Percentiles rank a stretch among this genome's conserved stretches.
phyloP scores from a whole-genome alignment of 2,329 filamentous ascomycete genomes.

The Colletotrichum caudatum region DNA sequence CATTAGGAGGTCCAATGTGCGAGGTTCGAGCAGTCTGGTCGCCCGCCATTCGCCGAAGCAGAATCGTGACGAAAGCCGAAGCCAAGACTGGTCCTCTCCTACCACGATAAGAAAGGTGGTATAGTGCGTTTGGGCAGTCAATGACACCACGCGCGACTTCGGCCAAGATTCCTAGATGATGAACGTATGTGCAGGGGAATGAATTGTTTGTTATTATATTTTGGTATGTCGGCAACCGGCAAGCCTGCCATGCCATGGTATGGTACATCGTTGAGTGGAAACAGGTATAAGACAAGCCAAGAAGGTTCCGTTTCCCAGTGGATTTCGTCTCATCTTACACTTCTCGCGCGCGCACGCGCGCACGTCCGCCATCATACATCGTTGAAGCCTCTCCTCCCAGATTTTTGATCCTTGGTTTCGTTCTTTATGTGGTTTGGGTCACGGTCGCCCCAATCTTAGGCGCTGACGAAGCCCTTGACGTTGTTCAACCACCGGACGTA shows the following conservation, averaged over 20 bases:
- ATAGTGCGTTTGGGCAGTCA: background rate
- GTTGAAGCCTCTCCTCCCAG: conserved; percentile 27
- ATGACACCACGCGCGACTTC: no score
- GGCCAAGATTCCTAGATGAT: background rate
- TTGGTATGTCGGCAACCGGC: conserved; percentile 29
- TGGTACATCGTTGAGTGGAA: conserved; percentile 43
- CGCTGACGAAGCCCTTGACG: conserved; percentile 87
- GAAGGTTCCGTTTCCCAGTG: conserved; percentile 30
- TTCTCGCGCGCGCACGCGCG: conserved; percentile 10
- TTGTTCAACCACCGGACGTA: conserved; percentile 91
- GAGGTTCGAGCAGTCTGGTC: no score
- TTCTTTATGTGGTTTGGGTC: background rate
- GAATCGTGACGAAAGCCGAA: no score
- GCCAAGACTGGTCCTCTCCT: no score
- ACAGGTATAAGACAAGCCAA: conserved; percentile 41
- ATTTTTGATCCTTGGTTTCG: conserved; percentile 7
- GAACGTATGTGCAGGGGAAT: conserved; percentile 1
- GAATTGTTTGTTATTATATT: conserved; percentile 33
- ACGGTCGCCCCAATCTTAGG: conserved; percentile 56
- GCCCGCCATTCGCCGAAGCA: no score
- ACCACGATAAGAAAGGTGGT: background rate
- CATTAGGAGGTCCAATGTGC: no score
- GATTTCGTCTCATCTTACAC: conserved; percentile 40
- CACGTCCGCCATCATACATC: conserved; percentile 36
- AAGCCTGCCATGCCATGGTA: conserved; percentile 37